Evolutionary conservation across 1,284 basidiomycete genomes (phyloP).

Genomic region (Ganoderma boninense): DNA sequence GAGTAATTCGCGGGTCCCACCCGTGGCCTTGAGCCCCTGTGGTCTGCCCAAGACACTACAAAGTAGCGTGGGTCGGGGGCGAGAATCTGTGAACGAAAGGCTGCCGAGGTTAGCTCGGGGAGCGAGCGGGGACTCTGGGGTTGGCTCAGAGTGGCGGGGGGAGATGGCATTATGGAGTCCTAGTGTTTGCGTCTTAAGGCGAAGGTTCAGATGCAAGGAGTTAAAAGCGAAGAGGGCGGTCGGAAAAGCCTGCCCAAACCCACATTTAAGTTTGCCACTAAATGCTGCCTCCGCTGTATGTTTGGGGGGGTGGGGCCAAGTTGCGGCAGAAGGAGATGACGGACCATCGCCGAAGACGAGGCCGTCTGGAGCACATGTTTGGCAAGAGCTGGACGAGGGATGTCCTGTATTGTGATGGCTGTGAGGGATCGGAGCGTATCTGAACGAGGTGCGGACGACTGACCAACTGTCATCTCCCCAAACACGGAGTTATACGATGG

Average conservation of each 20-base stretch:
- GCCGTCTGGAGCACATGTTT: background rate
- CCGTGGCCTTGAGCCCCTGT: background rate
- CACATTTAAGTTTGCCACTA: constrained; percentile 7
- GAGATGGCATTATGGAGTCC: background rate
- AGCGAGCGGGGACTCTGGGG: background rate
- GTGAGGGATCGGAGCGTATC: constrained; percentile 1
- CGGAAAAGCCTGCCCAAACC: background rate
- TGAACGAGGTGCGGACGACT: background rate
- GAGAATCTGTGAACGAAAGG: background rate
- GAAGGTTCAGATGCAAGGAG: background rate
- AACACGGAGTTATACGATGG: constrained; percentile 10
- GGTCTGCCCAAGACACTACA: background rate
- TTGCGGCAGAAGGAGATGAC: background rate
- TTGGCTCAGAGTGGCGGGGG: background rate
- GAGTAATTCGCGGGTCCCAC: constrained; percentile 7
- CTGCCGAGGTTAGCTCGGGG: background rate
- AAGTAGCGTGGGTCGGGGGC: background rate
- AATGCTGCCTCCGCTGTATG: background rate
- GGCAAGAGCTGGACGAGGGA: background rate
- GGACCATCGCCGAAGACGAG: background rate
- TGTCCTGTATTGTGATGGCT: constrained; percentile 3
- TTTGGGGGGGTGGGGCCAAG: background rate
- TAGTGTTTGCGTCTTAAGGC: background rate
- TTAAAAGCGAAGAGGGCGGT: background rate
- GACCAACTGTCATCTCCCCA: constrained; percentile 5